Evolutionary conservation across 1,284 basidiomycete species (phyloP).

Genomic region (Nidula niveotomentosa): DNA sequence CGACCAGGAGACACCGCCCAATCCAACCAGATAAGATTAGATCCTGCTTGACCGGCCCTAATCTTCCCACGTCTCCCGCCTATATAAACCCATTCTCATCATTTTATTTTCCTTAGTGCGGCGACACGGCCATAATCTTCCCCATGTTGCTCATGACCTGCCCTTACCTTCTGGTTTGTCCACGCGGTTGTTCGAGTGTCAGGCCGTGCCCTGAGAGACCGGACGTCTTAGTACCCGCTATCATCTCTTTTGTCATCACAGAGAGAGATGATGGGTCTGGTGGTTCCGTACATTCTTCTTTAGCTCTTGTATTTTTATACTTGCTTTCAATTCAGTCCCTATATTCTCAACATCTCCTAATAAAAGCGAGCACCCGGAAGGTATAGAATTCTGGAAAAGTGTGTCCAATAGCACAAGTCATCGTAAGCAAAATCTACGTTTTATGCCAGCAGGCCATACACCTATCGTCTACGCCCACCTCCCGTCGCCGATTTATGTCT

Average conservation of each 20-base stretch:
- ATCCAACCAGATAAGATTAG: no score
- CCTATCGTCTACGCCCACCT: no score
- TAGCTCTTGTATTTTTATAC: slow-evolving; percentile 1
- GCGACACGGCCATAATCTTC: slow-evolving; percentile 74
- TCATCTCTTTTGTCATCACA: slow-evolving; percentile 40
- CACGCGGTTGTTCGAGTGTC: slow-evolving; percentile 85
- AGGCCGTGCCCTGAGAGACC: slow-evolving; percentile 71
- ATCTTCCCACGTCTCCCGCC: slow-evolving; percentile 24
- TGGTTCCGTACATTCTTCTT: slow-evolving; percentile 61
- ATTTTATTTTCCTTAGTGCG: slow-evolving; percentile 54
- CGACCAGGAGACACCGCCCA: no score
- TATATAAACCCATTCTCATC: slow-evolving; percentile 21
- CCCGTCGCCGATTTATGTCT: no score
- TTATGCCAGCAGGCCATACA: no score
- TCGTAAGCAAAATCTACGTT: no score
- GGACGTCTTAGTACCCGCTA: slow-evolving; percentile 80
- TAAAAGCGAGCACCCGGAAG: no score
- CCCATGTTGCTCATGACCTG: slow-evolving; percentile 85
- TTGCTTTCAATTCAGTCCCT: neutral
- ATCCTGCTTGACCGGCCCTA: slow-evolving; percentile 27
- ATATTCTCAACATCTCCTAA: neutral
- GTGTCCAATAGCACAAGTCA: no score
- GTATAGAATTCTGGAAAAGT: no score
- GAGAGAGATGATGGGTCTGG: slow-evolving; percentile 72
- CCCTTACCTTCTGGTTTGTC: slow-evolving; percentile 31